Evolutionary conservation across 78 protist genomes (phyloP).

Genomic region (Acrasis kona): DNA sequence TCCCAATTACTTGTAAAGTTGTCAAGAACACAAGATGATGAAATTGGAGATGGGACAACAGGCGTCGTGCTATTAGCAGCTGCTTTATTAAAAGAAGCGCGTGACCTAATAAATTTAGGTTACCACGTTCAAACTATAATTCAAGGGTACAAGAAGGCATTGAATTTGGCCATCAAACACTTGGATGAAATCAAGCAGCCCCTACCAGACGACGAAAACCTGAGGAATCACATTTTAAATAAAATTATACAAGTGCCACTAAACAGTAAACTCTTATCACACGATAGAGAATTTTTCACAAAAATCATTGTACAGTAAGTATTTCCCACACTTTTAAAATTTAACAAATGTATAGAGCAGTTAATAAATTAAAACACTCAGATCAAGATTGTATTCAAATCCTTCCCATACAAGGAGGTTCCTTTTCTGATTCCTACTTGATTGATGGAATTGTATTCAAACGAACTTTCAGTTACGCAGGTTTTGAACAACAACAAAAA

Average conservation of each 20-base stretch:
- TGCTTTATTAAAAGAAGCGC: not conserved
- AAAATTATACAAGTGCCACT: too few species aligned
- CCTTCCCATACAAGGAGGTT: not conserved
- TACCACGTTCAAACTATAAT: too few species aligned
- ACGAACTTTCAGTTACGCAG: not conserved
- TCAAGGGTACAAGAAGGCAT: too few species aligned
- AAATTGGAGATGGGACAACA: not conserved
- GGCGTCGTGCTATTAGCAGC: not conserved
- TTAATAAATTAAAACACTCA: not conserved
- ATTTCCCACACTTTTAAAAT: too few species aligned
- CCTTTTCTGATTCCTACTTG: not conserved
- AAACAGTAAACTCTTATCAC: not conserved
- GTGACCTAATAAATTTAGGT: too few species aligned
- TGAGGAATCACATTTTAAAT: too few species aligned
- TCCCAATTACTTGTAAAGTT: not conserved
- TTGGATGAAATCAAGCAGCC: too few species aligned
- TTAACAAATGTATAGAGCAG: not conserved
- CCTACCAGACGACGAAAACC: too few species aligned
- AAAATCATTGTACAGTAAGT: not conserved
- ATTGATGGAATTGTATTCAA: not conserved
- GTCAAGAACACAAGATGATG: not conserved
- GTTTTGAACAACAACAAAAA: not conserved
- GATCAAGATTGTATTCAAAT: not conserved
- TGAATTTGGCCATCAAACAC: too few species aligned
- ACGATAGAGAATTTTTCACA: not conserved